These are phyloP conservation scores for Meyerozyma smithsonii DNA, from an alignment of 1,139 yeast species.

Conservation along the genomic window DNA sequence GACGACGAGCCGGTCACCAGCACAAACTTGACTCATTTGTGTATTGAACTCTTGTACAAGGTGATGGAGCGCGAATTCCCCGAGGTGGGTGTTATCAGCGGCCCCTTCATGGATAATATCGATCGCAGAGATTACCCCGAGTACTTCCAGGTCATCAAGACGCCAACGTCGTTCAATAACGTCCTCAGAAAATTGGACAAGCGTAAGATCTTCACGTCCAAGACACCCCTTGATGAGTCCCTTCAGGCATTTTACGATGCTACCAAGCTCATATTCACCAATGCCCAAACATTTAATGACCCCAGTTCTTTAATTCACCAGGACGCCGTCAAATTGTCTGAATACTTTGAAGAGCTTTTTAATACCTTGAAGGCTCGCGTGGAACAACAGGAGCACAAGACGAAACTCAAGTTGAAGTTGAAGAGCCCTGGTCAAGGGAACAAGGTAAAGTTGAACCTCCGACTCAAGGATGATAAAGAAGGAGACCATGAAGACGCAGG, in stretches of 20 bases:
- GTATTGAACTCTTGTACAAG: conserved; percentile 26
- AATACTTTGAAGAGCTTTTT: conserved; percentile 29
- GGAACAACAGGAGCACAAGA: conserved; percentile 10
- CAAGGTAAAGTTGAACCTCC: conserved; percentile 23
- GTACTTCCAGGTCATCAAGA: conserved; percentile 48
- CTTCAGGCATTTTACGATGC: conserved; percentile 47
- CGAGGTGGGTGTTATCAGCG: conserved; percentile 42
- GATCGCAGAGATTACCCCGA: conserved; percentile 56
- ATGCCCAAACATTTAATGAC: conserved; percentile 56
- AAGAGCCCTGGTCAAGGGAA: conserved; percentile 19
- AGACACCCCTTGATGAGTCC: conserved; percentile 29
- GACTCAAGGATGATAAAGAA: conserved; percentile 15
- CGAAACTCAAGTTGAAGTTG: conserved; percentile 21
- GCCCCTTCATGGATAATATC: conserved; percentile 55
- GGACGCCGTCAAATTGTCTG: conserved; percentile 46
- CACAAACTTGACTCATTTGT: conserved; percentile 20
- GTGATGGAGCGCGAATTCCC: conserved; percentile 41
- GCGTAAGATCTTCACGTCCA: conserved; percentile 33
- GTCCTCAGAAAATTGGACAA: conserved; percentile 35
- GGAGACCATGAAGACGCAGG: conserved; percentile 15
- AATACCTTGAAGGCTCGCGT: conserved; percentile 20
- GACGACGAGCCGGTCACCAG: conserved; percentile 13
- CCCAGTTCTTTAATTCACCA: conserved; percentile 51
- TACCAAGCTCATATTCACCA: conserved; percentile 46
- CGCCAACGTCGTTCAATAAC: conserved; percentile 53